Base-by-base conservation (phyloP, 345 rosid genomes). In the Aegle marmelos region DNA sequence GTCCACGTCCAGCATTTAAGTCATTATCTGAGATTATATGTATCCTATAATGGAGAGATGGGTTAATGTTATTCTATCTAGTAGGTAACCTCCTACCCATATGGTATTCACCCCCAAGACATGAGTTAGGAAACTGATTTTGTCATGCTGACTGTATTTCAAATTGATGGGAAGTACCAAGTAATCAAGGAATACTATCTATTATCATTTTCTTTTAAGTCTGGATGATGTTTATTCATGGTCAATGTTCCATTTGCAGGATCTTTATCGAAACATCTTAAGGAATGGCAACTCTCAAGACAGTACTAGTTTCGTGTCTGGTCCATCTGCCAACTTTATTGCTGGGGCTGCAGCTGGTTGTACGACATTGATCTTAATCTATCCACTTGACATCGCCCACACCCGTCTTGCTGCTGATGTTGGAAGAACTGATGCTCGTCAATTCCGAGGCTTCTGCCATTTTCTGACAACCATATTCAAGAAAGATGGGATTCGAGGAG, bases 311-410 rank as follows among this genome's bases (percentile, higher is more conserved):
- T 33, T 88, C 62, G 33, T 90, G 25, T 88, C 97, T 24, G 97
- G 99, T 9, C 81, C 91, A 62, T 82, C 93, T 9, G 97, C 98
- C 79, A 96, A 96, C 84, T 95, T 92, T 81, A 79, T 91, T 1
- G 97, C 99, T 2, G 98, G 99, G 24, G 89, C 98, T 79, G 95
- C 93, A 1, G 97, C 98, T 66, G 99, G 97, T 27, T 96, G 99
- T 56, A 88, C 97, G 25, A 89, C 98, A 34, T 78, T 91, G 79
- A 80, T 92, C 63, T 76, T 95, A 22, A 92, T 96, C 80, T 96
- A 96, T 86, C 98, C 97, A 10, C 97, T 94, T 21, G 99, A 94
- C 73, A 94, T 94, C 1, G 94, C 98, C 0, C 98, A 92, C 80
- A 96, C 97, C 5, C 97, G 97, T 50, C 91, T 94, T 62, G 97